Evolutionary conservation across 495 filamentous ascomycete species (phyloP), one percentile per base, ranked within the genome.

Genomic region (Viridothelium virens): DNA sequence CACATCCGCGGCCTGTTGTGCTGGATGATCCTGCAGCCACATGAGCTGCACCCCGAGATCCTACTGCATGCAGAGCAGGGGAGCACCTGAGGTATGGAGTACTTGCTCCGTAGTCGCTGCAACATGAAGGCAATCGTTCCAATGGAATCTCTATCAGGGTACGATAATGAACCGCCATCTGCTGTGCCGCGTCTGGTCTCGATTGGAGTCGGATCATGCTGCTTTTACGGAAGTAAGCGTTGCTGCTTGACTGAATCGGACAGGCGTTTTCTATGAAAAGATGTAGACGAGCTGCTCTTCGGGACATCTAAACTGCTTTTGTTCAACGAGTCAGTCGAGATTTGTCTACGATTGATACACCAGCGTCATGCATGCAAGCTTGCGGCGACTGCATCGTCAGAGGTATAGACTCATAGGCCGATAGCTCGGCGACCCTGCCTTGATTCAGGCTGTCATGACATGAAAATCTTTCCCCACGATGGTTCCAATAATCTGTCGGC

Each of bases 11-110:
- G 53, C 18, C 53, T 59, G 14, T 31, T 5, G 36, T 36, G 53
- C 7, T 34, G 53, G 53, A n/a, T 59, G 53, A 59, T 59, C 53
- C 53, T 59, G 53, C 53, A 59, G 53, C 53, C 53, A 59, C 53
- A 36, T n/a, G 53, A 59, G 31, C 31, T 33, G 31, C 36, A 59
- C 25, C 31, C 53, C 53, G 6, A 36, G 53, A 59, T 59, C 36
- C 18, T 10, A 31, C 36, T 11, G 25, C 18, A 59, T 36, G 18
- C 3, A 18, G 53, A 7, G 53, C 53, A 59, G 53, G 53, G 53
- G n/a, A 59, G n/a, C 31, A 10, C 31, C 53, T 34, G 31, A 59
- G 36, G 53, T 34, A 59, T 25, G 25, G 25, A 25, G 25, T 25
- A 7, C 53, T 59, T 59, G 53, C 1, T 18, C 25, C 25, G 25